These are phyloP conservation scores for Ensete glaucum DNA, from an alignment of 176 grass and related monocot species.

Conservation along the genomic window DNA sequence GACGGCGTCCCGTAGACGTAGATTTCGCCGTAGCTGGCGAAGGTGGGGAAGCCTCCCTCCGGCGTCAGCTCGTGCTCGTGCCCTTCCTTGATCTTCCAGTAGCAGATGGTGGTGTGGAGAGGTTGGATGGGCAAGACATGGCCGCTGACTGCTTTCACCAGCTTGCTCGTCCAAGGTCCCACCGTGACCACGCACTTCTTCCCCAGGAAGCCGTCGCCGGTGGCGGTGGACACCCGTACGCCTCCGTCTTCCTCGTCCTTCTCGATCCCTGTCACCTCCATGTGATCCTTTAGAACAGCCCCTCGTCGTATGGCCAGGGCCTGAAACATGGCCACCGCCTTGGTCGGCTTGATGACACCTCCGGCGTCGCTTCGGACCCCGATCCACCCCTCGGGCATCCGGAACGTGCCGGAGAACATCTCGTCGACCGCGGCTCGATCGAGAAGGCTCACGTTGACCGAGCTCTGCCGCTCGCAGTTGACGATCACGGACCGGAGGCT, in stretches of 20 bases:
- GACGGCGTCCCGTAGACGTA: slow-evolving; percentile 88
- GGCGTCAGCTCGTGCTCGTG: slow-evolving; percentile 32
- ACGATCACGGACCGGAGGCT: slow-evolving; percentile 22
- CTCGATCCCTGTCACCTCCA: slow-evolving; percentile 37
- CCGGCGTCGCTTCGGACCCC: slow-evolving; percentile 33
- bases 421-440: neutral
- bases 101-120: slow-evolving; percentile 56
- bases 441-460: slow-evolving; percentile 19
- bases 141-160: slow-evolving; percentile 31
- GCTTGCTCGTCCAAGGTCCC: slow-evolving; percentile 48
- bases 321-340: slow-evolving; percentile 96
- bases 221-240: neutral
- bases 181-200: slow-evolving; percentile 39
- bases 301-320: slow-evolving; percentile 47
- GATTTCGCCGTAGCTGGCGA: slow-evolving; percentile 64
- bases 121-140: slow-evolving; percentile 52
- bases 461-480: neutral
- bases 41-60: slow-evolving; percentile 72
- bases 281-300: slow-evolving; percentile 46
- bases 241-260: slow-evolving; percentile 23
- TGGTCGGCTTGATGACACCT: slow-evolving; percentile 78
- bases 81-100: slow-evolving; percentile 64
- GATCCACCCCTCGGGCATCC: slow-evolving; percentile 45
- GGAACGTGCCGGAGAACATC: slow-evolving; percentile 34
- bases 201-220: slow-evolving; percentile 17